Conservation (phyloP, 495 filamentous ascomycete species). For the Daldinia concentrica region DNA sequence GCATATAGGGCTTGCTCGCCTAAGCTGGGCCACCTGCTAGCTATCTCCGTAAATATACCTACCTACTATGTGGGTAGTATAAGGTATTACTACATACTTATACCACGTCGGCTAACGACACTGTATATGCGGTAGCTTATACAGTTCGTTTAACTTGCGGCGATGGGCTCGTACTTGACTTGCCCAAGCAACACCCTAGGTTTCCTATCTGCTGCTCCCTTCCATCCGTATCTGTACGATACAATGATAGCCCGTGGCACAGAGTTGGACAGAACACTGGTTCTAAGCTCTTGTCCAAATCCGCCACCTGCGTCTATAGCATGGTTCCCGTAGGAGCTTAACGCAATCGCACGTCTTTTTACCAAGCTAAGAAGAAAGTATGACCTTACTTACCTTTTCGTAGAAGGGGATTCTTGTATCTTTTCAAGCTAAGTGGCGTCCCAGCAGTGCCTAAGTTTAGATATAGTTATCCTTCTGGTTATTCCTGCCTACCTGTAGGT, state of each 20-base stretch:
- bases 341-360: constrained; percentile 21
- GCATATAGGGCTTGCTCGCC: neutral
- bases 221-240: no score
- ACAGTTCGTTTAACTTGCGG: neutral
- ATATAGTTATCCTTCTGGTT: neutral
- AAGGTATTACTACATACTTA: neutral
- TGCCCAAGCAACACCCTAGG: neutral
- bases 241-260: constrained; percentile 27
- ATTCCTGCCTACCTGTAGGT: no score
- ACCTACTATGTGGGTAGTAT: neutral
- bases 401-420: constrained; percentile 9
- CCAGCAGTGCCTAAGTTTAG: neutral
- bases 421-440: constrained; percentile 25
- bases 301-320: constrained; percentile 34
- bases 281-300: constrained; percentile 8
- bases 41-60: neutral
- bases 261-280: constrained; percentile 21
- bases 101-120: neutral
- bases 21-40: neutral
- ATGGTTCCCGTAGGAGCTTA: constrained; percentile 29
- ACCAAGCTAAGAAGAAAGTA: constrained; percentile 15
- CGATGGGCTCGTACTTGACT: constrained; percentile 21
- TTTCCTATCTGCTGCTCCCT: constrained; percentile 3
- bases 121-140: neutral
- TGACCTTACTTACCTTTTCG: constrained; percentile 8